Percentiles rank a stretch among this genome's conserved stretches.
Conservation (phyloP, 257 asterid genomes). For the Leptodermis oblonga region DNA sequence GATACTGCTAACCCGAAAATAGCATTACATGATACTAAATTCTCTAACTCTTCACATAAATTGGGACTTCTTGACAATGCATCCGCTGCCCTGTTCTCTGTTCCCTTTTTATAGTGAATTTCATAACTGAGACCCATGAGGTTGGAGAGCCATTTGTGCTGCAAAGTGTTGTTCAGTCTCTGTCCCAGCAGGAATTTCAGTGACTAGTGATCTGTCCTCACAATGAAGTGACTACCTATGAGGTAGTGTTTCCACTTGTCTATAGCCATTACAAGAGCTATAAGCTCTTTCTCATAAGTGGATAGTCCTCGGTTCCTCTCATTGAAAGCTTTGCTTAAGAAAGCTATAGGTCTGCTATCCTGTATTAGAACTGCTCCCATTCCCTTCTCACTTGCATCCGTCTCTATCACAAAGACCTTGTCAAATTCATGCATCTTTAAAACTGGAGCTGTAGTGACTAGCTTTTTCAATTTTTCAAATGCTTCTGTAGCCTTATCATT, state of each 20-base stretch:
- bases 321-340: neutral
- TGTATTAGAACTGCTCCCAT: neutral
- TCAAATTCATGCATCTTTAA: neutral
- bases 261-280: neutral
- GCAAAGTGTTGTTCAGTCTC: neutral
- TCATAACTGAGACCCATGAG: neutral
- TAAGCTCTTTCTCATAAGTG: neutral
- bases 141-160: neutral
- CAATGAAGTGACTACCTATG: neutral
- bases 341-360: neutral
- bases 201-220: neutral
- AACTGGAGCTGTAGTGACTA: neutral
- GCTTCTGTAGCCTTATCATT: neutral
- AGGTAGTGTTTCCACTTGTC: neutral
- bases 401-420: neutral
- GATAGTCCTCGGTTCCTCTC: neutral
- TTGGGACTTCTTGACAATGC: neutral
- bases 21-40: neutral
- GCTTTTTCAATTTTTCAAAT: neutral
- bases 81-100: neutral
- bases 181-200: neutral
- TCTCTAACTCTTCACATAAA: neutral
- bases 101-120: neutral
- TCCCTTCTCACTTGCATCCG: neutral
- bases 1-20: neutral